Conservation (phyloP, 2,329 filamentous ascomycete genomes). For the Cordyceps pruinosa region DNA sequence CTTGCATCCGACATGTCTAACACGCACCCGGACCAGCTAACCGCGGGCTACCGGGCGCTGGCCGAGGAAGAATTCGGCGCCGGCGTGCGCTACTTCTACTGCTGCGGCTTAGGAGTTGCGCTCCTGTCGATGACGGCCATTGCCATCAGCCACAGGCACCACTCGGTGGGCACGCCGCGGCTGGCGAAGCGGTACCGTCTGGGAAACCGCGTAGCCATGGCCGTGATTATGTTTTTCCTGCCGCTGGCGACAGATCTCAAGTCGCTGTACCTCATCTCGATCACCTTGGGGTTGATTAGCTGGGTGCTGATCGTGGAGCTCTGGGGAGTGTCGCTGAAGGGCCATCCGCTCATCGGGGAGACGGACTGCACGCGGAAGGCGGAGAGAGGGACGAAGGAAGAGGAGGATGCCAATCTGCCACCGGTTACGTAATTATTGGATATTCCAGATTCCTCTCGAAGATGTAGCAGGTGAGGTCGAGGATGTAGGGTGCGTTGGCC, state of each 20-base stretch:
- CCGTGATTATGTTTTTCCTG: constrained; percentile 47
- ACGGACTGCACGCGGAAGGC: background rate
- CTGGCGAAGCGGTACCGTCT: constrained; percentile 45
- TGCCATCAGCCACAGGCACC: constrained; percentile 49
- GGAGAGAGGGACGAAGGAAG: background rate
- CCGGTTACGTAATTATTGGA: background rate
- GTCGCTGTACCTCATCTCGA: constrained; percentile 38
- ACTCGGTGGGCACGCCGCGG: constrained; percentile 40
- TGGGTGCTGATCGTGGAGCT: constrained; percentile 43
- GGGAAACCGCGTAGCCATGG: constrained; percentile 41
- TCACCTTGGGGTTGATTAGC: constrained; percentile 36
- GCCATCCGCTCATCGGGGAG: constrained; percentile 30
- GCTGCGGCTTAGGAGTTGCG: constrained; percentile 51
- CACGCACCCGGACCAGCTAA: constrained; percentile 41
- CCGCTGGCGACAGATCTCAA: constrained; percentile 41
- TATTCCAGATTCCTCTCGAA: background rate
- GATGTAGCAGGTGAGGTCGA: no score
- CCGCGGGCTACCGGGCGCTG: constrained; percentile 41
- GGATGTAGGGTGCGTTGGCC: no score
- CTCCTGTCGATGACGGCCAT: constrained; percentile 49
- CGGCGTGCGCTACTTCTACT: constrained; percentile 58
- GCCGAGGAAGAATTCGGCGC: constrained; percentile 43
- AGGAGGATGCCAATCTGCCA: background rate
- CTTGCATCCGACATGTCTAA: constrained; percentile 47
- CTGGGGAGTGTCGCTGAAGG: constrained; percentile 40